Base-by-base conservation (phyloP, 192 early-diverging fungal species). In the Podila minutissima region DNA sequence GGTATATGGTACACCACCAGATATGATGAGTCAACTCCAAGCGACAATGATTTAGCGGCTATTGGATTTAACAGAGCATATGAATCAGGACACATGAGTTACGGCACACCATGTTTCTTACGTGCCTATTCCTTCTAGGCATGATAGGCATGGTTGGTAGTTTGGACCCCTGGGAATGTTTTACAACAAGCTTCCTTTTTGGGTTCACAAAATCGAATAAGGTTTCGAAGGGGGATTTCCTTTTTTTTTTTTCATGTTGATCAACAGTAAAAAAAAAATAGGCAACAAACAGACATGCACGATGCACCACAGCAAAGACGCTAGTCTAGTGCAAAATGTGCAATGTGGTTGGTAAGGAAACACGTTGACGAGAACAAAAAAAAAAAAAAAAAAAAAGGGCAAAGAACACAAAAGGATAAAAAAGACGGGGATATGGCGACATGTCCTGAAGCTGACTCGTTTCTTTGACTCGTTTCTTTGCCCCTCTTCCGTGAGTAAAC, bases 121-220 rank as follows among this genome's bases (percentile, higher is more conserved):
- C 41, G 41, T 46, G 41, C 3, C 41, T 8, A 37, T 37, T 46
- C 15, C 41, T 46, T 46, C 41, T 46, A 46, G 41, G 41, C 15
- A 17, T 2, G 12, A 46, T 46, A 17, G 12, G 41, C 11, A 15
- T 46, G 15, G 3, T 1, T 29, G 29, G 29, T 29, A 2, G 35
- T 37, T 55, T 55, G 20, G 53, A 55, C 53, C 53, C 53, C 53
- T 55, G 53, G 53, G 53, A 55, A 55, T 55, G n/a, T 55, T 55
- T 58, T 58, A 7, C 55, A n/a, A 26, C 55, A 58, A 6, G 55
- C 26, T 58, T 61, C 59, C 29, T 33, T 61, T 61, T 61, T 61
- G 22, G 59, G 59, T 33, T 17, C 28, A 61, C 59, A 61, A 61
- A 60, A 20, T 33, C 11, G 17, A 61, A 32, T 61, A 26, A 61